Evolutionary conservation across 1,284 basidiomycete species (phyloP).

Genomic region (Ceratobasidium sp.): DNA sequence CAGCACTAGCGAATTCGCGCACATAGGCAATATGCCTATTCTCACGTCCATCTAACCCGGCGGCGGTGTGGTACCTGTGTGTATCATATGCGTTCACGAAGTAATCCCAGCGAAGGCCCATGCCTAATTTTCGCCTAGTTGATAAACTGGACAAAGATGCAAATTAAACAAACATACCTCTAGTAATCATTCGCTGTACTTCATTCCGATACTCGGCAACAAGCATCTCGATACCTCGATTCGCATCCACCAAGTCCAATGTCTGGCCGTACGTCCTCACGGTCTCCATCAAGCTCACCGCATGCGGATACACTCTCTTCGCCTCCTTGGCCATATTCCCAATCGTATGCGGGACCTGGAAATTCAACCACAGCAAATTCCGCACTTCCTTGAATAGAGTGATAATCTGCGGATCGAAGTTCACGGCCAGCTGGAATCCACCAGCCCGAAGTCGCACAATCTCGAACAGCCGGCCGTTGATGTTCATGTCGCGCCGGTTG

Average conservation of each 20-base stretch:
- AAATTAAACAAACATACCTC: conserved; percentile 65
- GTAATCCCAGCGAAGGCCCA: conserved; percentile 97
- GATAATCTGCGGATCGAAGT: conserved; percentile 98
- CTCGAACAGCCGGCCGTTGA: conserved; percentile 96
- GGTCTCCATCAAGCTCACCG: conserved; percentile 98
- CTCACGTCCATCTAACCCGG: conserved; percentile 77
- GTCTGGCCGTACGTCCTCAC: conserved; percentile 97
- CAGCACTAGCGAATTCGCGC: conserved; percentile 92
- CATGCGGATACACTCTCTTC: conserved; percentile 97
- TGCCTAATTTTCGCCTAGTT: conserved; percentile 65
- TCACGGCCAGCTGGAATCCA: conserved; percentile 90
- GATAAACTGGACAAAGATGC: background rate
- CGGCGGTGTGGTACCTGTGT: conserved; percentile 75
- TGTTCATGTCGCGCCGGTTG: conserved; percentile 90
- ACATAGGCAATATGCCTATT: conserved; percentile 94
- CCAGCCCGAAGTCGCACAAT: conserved; percentile 87
- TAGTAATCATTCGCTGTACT: conserved; percentile 89
- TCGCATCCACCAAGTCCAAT: conserved; percentile 87
- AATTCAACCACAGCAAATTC: conserved; percentile 95
- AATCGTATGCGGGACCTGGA: conserved; percentile 94
- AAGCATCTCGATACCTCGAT: conserved; percentile 92
- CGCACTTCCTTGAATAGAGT: conserved; percentile 98
- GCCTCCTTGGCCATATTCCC: conserved; percentile 98
- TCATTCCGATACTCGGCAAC: conserved; percentile 94
- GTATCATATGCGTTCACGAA: conserved; percentile 94